Conservation (phyloP, 2,329 filamentous ascomycete species). For the Ascochyta lentis region DNA sequence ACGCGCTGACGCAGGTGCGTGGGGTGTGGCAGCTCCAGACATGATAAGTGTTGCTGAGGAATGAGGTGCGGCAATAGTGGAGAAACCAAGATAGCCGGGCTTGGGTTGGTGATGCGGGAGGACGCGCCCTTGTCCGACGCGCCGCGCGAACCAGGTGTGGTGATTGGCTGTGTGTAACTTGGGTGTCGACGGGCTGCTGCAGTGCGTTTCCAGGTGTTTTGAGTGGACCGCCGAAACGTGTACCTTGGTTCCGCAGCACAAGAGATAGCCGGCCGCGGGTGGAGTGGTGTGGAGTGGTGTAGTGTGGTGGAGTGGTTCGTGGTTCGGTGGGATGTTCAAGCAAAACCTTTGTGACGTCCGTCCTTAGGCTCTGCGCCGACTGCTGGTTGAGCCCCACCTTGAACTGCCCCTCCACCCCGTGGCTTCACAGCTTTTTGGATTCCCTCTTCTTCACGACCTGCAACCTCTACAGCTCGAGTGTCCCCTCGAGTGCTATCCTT, state of each 20-base stretch:
- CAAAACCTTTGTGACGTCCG: conserved; percentile 31
- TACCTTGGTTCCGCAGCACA: conserved; percentile 7
- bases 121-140: conserved; percentile 25
- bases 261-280: conserved; percentile 34
- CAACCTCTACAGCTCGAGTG: conserved; percentile 2
- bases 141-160: conserved; percentile 17
- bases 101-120: conserved; percentile 27
- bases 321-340: conserved; percentile 16
- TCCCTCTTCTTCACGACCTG: conserved; percentile 3
- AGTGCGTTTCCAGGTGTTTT: neutral
- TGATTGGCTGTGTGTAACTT: conserved; percentile 28
- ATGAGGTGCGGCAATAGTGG: conserved; percentile 7
- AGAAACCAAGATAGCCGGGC: conserved; percentile 12
- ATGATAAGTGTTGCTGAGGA: conserved; percentile 28
- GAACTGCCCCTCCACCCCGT: conserved; percentile 36
- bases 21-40: conserved; percentile 45
- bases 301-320: neutral
- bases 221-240: conserved; percentile 7
- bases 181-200: conserved; percentile 7
- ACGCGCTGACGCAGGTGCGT: conserved; percentile 39
- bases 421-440: conserved; percentile 16
- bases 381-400: conserved; percentile 26
- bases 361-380: conserved; percentile 18
- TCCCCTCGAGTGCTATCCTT: conserved; percentile 6
- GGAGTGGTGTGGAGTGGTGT: conserved; percentile 14